Evolutionary conservation across 2,329 filamentous ascomycete genomes (phyloP).

Genomic region (Endothia cerciana): DNA sequence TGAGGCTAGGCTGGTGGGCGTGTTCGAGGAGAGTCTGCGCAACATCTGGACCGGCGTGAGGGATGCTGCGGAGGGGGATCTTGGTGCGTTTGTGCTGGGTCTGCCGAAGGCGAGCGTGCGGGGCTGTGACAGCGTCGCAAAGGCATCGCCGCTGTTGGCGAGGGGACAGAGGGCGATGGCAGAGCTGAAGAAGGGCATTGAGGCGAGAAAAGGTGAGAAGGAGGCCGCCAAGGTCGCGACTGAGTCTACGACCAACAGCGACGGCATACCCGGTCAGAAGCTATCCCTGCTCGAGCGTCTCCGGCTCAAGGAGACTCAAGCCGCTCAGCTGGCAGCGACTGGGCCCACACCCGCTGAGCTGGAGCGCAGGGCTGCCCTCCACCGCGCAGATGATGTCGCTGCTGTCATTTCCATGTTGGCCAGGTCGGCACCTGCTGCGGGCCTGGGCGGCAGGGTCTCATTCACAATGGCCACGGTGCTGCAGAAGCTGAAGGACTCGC

Average conservation of each 20-base stretch:
- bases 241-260: conserved; percentile 42
- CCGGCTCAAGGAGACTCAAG: conserved; percentile 67
- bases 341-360: conserved; percentile 59
- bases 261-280: conserved; percentile 46
- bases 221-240: conserved; percentile 36
- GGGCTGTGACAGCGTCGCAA: conserved; percentile 54
- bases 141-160: conserved; percentile 60
- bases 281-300: conserved; percentile 77
- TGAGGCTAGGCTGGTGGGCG: conserved; percentile 55
- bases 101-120: conserved; percentile 61
- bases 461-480: conserved; percentile 68
- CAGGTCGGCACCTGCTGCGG: conserved; percentile 48
- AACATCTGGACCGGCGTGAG: conserved; percentile 45
- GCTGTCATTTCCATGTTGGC: conserved; percentile 70
- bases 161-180: conserved; percentile 72
- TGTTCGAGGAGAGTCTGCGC: conserved; percentile 58
- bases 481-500: conserved; percentile 69
- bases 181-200: conserved; percentile 68
- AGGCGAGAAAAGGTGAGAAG: conserved; percentile 53
- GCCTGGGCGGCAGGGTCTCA: conserved; percentile 60
- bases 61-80: conserved; percentile 36
- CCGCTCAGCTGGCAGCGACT: conserved; percentile 45
- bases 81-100: conserved; percentile 55
- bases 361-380: conserved; percentile 65
- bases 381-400: conserved; percentile 70